A percentile compares a stretch with the other conserved stretches of the same genome.
phyloP scores from a whole-genome alignment of 352 stramenopile species.

The Stramenopiles sp. region DNA sequence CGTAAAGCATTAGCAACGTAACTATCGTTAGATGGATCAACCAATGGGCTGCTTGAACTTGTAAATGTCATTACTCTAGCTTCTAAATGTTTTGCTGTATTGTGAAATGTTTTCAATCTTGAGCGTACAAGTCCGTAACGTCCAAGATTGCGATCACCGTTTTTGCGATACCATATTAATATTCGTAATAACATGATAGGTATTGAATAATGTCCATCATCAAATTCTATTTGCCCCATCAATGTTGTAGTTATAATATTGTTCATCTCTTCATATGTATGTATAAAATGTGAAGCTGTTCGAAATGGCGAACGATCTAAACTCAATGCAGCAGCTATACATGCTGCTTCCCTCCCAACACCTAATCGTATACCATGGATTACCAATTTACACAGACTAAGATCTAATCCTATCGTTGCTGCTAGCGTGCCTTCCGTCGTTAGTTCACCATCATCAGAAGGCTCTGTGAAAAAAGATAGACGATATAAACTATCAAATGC shows the following conservation, averaged over 20 bases:
- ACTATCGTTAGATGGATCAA: neutral
- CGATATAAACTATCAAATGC: neutral
- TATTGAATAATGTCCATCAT: constrained; percentile 16
- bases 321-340: constrained; percentile 13
- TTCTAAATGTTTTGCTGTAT: neutral
- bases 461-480: constrained; percentile 1
- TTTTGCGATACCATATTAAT: constrained; percentile 20
- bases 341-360: constrained; percentile 11
- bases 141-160: neutral
- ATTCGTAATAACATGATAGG: constrained; percentile 13
- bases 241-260: constrained; percentile 10
- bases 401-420: neutral
- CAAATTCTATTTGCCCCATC: constrained; percentile 12
- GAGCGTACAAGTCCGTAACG: neutral
- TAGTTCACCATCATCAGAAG: constrained; percentile 9
- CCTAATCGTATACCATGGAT: constrained; percentile 11
- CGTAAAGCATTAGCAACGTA: neutral
- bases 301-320: constrained; percentile 11
- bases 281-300: constrained; percentile 13
- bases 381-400: constrained; percentile 10
- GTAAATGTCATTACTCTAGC: neutral
- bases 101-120: neutral
- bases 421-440: constrained; percentile 5
- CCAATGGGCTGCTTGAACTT: neutral
- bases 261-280: constrained; percentile 17